A percentile compares a stretch with the other conserved stretches of the same genome.
Conservation (phyloP, 331 rosid genomes). For the Cucumis variabilis region DNA sequence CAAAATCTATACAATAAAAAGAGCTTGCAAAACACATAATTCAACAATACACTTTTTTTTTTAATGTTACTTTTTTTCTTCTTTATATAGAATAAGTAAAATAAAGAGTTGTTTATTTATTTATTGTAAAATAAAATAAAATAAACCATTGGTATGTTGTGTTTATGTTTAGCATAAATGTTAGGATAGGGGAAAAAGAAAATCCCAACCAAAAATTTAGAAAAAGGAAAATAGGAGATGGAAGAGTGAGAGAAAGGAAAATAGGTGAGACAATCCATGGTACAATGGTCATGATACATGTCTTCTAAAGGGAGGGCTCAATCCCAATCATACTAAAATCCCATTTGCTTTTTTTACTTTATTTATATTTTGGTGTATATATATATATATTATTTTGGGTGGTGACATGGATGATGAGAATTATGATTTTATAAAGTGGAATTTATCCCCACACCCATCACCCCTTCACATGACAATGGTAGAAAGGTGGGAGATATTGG, state of each 20-base stretch:
- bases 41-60: no score
- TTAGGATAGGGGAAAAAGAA: not conserved
- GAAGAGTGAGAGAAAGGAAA: not conserved
- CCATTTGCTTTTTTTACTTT: constrained; percentile 13
- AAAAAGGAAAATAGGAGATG: not conserved
- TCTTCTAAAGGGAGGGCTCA: constrained; percentile 66
- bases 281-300: constrained; percentile 75
- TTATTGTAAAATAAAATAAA: no score
- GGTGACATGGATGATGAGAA: constrained; percentile 47
- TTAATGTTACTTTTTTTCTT: no score
- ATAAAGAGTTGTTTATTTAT: no score
- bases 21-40: no score
- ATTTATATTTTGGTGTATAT: not conserved
- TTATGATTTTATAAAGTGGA: constrained; percentile 9
- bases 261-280: constrained; percentile 79
- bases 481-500: constrained; percentile 57
- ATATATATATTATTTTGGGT: constrained; percentile 24
- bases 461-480: constrained; percentile 81
- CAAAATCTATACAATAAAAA: no score
- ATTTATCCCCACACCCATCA: constrained; percentile 62
- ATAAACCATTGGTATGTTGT: not conserved
- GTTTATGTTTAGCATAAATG: not conserved
- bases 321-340: constrained; percentile 69
- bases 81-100: no score
- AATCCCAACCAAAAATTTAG: constrained; percentile 29